Conservation (phyloP, 2,329 filamentous ascomycete species). For the Nigrospora sphaerica region DNA sequence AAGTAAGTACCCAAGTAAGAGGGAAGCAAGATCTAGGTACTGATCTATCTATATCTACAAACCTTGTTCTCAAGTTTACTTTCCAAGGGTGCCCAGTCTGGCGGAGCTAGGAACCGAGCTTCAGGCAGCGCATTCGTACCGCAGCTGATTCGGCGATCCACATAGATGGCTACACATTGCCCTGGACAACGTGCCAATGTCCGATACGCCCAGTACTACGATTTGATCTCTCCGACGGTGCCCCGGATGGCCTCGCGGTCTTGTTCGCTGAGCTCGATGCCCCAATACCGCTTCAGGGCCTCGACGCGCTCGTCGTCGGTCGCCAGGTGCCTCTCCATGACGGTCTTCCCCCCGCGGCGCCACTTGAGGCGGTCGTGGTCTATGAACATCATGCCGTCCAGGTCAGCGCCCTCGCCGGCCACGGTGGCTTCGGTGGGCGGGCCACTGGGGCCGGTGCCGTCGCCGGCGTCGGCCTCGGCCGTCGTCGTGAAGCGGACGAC, state of each 20-base stretch:
- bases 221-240: conserved; percentile 3
- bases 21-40: too few species aligned
- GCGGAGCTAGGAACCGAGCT: too few species aligned
- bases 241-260: conserved; percentile 8
- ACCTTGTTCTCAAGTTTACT: too few species aligned
- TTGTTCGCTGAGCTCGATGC: conserved; percentile 26
- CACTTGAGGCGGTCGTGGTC: conserved; percentile 32
- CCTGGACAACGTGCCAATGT: too few species aligned
- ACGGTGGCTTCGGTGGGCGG: conserved; percentile 27
- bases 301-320: conserved; percentile 34
- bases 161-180: too few species aligned
- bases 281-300: conserved; percentile 36
- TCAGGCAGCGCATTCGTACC: too few species aligned
- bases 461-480: conserved; percentile 18
- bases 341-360: conserved; percentile 27
- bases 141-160: too few species aligned
- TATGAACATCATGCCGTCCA: conserved; percentile 27
- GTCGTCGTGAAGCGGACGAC: conserved; percentile 31
- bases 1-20: too few species aligned
- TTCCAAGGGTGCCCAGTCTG: too few species aligned
- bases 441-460: conserved; percentile 17
- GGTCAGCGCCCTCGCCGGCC: conserved; percentile 15
- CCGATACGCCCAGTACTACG: background rate
- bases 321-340: conserved; percentile 26
- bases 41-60: too few species aligned